Evolutionary conservation across 495 filamentous ascomycete genomes (phyloP).

Genomic region (Platismatia glauca): DNA sequence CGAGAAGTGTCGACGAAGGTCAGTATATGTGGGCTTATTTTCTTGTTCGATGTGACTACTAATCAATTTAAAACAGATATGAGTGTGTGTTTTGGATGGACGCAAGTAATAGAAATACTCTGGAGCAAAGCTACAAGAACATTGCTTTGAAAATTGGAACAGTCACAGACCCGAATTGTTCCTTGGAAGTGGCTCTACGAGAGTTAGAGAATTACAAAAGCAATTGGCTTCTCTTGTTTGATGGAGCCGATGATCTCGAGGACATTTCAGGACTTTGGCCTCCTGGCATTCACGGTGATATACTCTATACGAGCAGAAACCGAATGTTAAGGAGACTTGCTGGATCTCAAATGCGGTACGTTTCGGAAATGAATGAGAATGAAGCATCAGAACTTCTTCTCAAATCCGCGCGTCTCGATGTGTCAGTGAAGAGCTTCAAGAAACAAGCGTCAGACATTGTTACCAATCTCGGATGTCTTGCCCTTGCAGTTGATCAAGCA

Average conservation of each 20-base stretch:
- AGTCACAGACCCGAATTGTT: background rate
- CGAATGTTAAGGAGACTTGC: background rate
- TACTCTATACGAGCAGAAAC: slow-evolving; percentile 3
- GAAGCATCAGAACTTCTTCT: slow-evolving; percentile 2
- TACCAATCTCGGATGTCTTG: slow-evolving; percentile 1
- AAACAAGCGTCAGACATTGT: background rate
- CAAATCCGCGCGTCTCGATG: background rate
- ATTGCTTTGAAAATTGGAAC: background rate
- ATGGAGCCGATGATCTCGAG: background rate
- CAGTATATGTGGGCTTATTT: too few species aligned
- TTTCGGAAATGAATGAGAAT: background rate
- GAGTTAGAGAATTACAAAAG: slow-evolving; percentile 1
- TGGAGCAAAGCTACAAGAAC: too few species aligned
- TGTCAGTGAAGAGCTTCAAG: slow-evolving; percentile 3
- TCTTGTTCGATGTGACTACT: too few species aligned
- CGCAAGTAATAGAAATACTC: too few species aligned
- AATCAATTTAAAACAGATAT: too few species aligned
- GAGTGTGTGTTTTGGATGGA: too few species aligned
- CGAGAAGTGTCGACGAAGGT: too few species aligned
- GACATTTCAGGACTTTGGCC: background rate
- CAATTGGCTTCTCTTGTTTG: slow-evolving; percentile 2
- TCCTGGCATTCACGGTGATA: background rate
- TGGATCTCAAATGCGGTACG: background rate
- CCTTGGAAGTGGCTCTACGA: background rate
- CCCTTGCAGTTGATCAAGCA: slow-evolving; percentile 7